A percentile compares a stretch with the other conserved stretches of the same genome.
These are phyloP conservation scores for Boletales sp. DNA, from an alignment of 768 basidiomycete species.

Conservation along the genomic window DNA sequence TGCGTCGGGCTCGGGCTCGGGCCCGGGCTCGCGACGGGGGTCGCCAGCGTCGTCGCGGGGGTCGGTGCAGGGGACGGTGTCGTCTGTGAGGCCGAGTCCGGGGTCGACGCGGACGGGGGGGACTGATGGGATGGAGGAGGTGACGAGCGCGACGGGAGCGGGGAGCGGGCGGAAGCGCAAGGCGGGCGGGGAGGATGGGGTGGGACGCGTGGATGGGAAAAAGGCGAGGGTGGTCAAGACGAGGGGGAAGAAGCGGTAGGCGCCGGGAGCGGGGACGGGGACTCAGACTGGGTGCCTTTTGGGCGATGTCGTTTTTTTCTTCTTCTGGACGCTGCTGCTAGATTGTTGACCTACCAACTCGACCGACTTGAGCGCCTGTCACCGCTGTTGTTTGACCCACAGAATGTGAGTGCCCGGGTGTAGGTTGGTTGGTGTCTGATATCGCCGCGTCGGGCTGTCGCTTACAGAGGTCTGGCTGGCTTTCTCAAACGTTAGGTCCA, in stretches of 20 bases:
- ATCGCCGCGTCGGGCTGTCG: too few relatives aligned
- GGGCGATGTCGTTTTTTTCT: too few relatives aligned
- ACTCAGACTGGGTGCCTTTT: too few relatives aligned
- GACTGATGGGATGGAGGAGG: conserved; percentile 43
- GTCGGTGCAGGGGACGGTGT: conserved; percentile 26
- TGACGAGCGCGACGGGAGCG: background rate
- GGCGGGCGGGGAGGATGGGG: conserved; percentile 51
- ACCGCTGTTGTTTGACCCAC: too few relatives aligned
- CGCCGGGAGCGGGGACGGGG: too few relatives aligned
- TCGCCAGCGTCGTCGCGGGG: conserved; percentile 49
- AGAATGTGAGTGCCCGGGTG: too few relatives aligned
- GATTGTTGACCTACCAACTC: too few relatives aligned
- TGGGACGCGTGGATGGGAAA: conserved; percentile 42
- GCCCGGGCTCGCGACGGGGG: conserved; percentile 34
- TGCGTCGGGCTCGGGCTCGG: conserved; percentile 6
- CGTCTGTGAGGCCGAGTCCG: conserved; percentile 47
- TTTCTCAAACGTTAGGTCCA: too few relatives aligned
- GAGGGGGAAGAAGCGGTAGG: conserved; percentile 42
- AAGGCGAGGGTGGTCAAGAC: conserved; percentile 30
- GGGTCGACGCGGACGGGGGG: conserved; percentile 38
- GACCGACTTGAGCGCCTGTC: too few relatives aligned
- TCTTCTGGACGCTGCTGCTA: too few relatives aligned
- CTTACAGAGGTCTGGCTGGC: too few relatives aligned
- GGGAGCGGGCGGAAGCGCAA: conserved; percentile 45
- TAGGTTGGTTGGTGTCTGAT: too few relatives aligned